These are phyloP conservation scores for Entomortierella chlamydospora DNA, from an alignment of 192 early-diverging fungal species.

Conservation along the genomic window DNA sequence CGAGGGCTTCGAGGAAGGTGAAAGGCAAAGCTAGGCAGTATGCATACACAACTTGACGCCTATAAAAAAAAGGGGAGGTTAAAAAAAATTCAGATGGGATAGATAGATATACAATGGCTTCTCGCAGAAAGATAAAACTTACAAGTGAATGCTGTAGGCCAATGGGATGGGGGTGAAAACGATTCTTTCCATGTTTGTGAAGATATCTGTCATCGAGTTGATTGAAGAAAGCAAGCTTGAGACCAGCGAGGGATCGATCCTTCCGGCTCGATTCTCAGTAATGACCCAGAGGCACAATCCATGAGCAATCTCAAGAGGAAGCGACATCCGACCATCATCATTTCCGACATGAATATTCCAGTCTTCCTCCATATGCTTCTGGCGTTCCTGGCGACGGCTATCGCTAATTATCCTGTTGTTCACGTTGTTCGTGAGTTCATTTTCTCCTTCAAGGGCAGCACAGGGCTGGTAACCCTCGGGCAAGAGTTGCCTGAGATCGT, in stretches of 20 bases:
- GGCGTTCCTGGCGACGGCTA: slow-evolving; percentile 11
- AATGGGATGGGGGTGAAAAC: slow-evolving; percentile 74
- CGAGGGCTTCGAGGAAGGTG: slow-evolving; percentile 61
- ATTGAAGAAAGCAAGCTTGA: slow-evolving; percentile 52
- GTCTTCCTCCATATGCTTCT: slow-evolving; percentile 34
- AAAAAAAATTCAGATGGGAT: neutral
- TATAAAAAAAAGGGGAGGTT: slow-evolving; percentile 16
- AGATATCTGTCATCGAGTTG: slow-evolving; percentile 65
- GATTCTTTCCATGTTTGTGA: slow-evolving; percentile 79
- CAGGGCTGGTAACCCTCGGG: slow-evolving; percentile 49
- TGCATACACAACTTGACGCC: slow-evolving; percentile 71
- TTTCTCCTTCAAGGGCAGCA: slow-evolving; percentile 6
- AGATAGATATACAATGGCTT: too few relatives aligned
- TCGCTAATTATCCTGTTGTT: slow-evolving; percentile 28
- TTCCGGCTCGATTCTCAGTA: slow-evolving; percentile 37
- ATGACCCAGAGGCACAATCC: slow-evolving; percentile 60
- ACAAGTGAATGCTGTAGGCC: slow-evolving; percentile 78
- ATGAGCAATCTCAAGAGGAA: slow-evolving; percentile 65
- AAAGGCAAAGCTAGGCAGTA: slow-evolving; percentile 74
- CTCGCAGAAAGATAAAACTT: slow-evolving; percentile 36
- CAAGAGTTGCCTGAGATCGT: slow-evolving; percentile 64
- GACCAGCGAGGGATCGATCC: slow-evolving; percentile 54
- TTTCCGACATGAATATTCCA: slow-evolving; percentile 53
- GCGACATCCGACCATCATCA: slow-evolving; percentile 59
- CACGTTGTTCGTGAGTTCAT: neutral